Evolutionary conservation across 805 yeast genomes (phyloP), one percentile per base, ranked within the genome.

Genomic region (Zygosaccharomyces lentus): DNA sequence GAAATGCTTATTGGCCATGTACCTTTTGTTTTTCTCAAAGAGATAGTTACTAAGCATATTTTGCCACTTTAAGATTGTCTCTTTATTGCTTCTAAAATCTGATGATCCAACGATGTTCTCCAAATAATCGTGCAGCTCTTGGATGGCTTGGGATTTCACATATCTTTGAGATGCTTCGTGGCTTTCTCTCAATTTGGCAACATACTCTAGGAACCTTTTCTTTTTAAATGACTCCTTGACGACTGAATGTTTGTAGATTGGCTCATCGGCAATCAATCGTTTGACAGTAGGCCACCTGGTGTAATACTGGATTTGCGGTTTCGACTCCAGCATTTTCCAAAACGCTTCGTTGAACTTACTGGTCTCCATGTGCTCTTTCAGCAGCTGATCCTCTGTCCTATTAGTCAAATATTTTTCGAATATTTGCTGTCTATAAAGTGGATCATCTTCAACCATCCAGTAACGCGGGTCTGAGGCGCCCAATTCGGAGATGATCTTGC

Each of bases 231-330:
- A 67, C 41, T 81, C 87, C 17, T 81, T 74, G 8, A 81, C 71
- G 15, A 79, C 72, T 1, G 87, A 71, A 58, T 78, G 81, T 46
- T 72, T 74, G 58, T 79, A 83, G 6, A 83, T 75, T 0, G 88
- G 81, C 56, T 86, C 93, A 46, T 82, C 80, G 4, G 69, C 62
- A 4, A 85, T 75, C 45, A 75, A 44, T n/a, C 67, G 67, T 47
- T 74, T 78, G 0, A 77, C 69, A 0, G 82, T 75, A 26, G 61
- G 55, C 95, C 95, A 87, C 34, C 85, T 66, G 0, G 91, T 78
- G 45, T 72, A 75, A 51, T 77, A 73, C 15, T 69, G 69, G 23
- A 86, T 66, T n/a, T 72, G 67, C 0, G 68, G 65, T 41, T 73
- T 68, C 6, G 61, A 61, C 17, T 68, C 59, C 35, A 84, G 59